These are phyloP conservation scores for Xylariaceae sp. DNA, from an alignment of 2,329 filamentous ascomycete genomes.

Conservation along the genomic window DNA sequence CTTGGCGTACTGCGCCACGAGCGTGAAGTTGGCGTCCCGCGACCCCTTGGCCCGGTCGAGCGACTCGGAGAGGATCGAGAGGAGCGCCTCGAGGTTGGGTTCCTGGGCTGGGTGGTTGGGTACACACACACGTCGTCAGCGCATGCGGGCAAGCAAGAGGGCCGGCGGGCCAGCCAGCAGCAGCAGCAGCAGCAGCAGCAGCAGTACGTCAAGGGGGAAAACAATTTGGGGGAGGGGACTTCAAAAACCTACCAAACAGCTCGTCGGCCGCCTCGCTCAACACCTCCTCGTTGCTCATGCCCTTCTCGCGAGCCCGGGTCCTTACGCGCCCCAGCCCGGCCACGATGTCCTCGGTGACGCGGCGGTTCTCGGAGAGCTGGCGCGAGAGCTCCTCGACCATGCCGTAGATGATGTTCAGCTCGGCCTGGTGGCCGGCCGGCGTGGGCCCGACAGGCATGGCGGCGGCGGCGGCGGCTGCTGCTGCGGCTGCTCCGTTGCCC, in stretches of 20 bases:
- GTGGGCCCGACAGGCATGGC: constrained; percentile 45
- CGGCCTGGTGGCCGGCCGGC: constrained; percentile 60
- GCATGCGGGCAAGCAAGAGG: too few relatives aligned
- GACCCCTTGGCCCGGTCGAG: constrained; percentile 55
- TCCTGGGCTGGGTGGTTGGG: constrained; percentile 40
- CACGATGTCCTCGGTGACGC: constrained; percentile 56
- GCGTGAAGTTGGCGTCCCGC: constrained; percentile 52
- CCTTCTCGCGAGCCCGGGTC: constrained; percentile 44
- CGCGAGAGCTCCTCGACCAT: constrained; percentile 61
- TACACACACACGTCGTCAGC: neutral
- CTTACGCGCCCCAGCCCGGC: constrained; percentile 55
- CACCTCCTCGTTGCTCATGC: constrained; percentile 51
- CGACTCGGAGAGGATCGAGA: constrained; percentile 53
- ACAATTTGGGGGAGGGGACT: too few relatives aligned
- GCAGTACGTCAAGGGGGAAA: too few relatives aligned
- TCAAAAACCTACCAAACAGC: constrained; percentile 47
- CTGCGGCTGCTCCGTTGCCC: constrained; percentile 19
- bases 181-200: too few relatives aligned
- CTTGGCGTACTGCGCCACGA: constrained; percentile 51
- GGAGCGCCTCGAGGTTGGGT: constrained; percentile 51
- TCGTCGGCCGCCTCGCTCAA: constrained; percentile 48
- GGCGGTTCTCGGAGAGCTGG: constrained; percentile 54
- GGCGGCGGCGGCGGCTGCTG: constrained; percentile 29
- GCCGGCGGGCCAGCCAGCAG: too few relatives aligned
- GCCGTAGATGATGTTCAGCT: constrained; percentile 60